Base-by-base conservation (phyloP, 768 basidiomycete species). In the Rhodotorula graminis region DNA sequence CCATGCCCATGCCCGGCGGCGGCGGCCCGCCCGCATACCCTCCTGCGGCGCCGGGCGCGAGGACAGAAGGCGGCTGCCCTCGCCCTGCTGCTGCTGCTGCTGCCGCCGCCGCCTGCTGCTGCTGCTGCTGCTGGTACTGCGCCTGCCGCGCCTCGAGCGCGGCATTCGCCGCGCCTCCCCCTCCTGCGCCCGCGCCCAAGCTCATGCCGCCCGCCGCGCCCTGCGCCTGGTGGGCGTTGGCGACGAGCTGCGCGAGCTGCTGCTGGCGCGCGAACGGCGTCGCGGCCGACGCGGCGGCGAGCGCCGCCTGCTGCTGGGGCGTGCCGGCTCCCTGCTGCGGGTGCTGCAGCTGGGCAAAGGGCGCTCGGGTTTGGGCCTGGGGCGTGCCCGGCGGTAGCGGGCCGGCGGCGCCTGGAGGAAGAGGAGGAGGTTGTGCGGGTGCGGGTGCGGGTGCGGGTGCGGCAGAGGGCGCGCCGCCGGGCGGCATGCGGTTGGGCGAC, bases 61-160 rank as follows among this genome's bases (percentile, higher is more conserved):
- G 37, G 37, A 37, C 37, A 37, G 37, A 37, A 37, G 37, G 37
- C 37, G 37, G 37, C 37, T 4, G 5, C 5, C 37, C 37, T 37
- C 37, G 37, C 9, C 37, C 37, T 40, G 59, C 40, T 7, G 66
- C 60, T 15, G 59, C 40, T 7, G 56, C 65, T 16, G 33, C 23
- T 33, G 50, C 29, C 44, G 56, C n/a, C 33, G 29, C 29, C 8
- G 46, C 12, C 40, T 19, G 33, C 40, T 42, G 55, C 46, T 25
- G 25, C n/a, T 65, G 71, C 60, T 63, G 65, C 18, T 61, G 60
- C 44, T 69, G 74, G 49, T 27, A 65, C 67, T 69, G 67, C 31
- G 33, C 37, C 61, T 71, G 70, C 2, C 65, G 40, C 7, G 58
- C 56, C 19, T 61, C 70, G 69, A 60, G 69, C 25, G 55, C 14